Base-by-base conservation (phyloP, 1,284 basidiomycete genomes). In the Phylloporus sp. region DNA sequence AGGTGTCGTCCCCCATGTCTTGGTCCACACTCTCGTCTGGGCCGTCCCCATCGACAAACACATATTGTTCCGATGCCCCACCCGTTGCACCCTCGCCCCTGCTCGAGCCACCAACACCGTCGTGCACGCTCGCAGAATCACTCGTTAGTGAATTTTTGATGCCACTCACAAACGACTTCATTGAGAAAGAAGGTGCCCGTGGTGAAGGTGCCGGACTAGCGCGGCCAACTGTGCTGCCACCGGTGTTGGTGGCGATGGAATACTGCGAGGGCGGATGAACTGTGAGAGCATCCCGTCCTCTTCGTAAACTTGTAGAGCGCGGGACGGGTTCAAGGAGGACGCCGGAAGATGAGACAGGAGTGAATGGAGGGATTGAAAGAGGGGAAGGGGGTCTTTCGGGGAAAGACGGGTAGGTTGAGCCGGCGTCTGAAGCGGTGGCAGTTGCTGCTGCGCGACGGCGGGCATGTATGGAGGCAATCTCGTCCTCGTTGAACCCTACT, bases 401-500 rank as follows among this genome's bases (percentile, higher is more conserved):
- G 22, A 80, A 80, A 20, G 72, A 74, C 56, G 66, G 67, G 72
- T 76, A 50, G 76, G 66, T 53, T 72, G 70, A 24, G 71, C 40
- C 63, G 26, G 57, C 10, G 40, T 32, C 57, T 10, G 64, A 49
- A 32, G 53, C 34, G 20, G n/a, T n/a, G n/a, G n/a, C n/a, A n/a
- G 78, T 76, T 17, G 79, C 81, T 32, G 81, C 79, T 31, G 79
- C 80, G 34, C 77, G 72, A 32, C 87, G 81, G 29, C 87, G 82
- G 24, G 80, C 76, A 49, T 87, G 82, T 32, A 92, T 86, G 10
- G 81, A 81, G 0, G 82, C 80, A 40, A 92, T 90, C 72, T 91
- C 89, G n/a, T 87, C 86, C 32, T 86, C 82, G 12, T 82, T 80
- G 68, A 89, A 89, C 0, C 90, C 90, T 17, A 84, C 84, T 29